Base-by-base conservation (phyloP, 257 asterid genomes). In the Solanum sparsipilum region DNA sequence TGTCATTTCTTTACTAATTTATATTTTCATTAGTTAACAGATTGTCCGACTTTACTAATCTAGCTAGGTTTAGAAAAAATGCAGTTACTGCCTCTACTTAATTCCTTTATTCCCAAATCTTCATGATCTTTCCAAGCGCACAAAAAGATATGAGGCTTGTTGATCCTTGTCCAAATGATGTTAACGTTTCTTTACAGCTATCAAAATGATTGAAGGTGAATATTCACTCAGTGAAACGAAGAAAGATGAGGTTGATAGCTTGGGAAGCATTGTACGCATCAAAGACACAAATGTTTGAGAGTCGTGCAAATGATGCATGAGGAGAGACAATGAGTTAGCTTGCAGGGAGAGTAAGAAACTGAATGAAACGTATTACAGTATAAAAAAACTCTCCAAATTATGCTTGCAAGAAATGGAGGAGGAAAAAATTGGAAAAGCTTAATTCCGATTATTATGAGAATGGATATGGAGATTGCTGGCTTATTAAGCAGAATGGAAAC, bases 401-500 rank as follows among this genome's bases (percentile, higher is more conserved):
- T 90, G 94, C 48, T 71, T 96, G 90, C 94, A 88, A 91, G 96
- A 96, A 88, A 93, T 95, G 94, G 89, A 89, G 90, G 81, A 89
- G 93, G 92, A 93, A 93, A 72, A 93, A 92, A 56, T 38, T 90
- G 72, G 98, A 96, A 90, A 98, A 95, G 92, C 95, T 96, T 4
- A 94, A 95, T 34, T 91, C 93, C 16, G 98, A 96, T 90, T 96
- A 97, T 85, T 95, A 91, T 91, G 91, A 96, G 83, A 89, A 94
- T 97, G 98, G 98, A 94, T 84, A 86, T 96, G 9, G 99, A 96
- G 93, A 93, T 97, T 34, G 95, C 96, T 0, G 99, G 96, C 41
- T 93, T 97, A 94, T 88, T 97, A 84, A 93, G 93, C 93, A 96
- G 96, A 90, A 97, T 97, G 99, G 98, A 97, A 87, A 93, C 94